Conservation (phyloP, 2,329 filamentous ascomycete genomes). For the Fusarium graminum region DNA sequence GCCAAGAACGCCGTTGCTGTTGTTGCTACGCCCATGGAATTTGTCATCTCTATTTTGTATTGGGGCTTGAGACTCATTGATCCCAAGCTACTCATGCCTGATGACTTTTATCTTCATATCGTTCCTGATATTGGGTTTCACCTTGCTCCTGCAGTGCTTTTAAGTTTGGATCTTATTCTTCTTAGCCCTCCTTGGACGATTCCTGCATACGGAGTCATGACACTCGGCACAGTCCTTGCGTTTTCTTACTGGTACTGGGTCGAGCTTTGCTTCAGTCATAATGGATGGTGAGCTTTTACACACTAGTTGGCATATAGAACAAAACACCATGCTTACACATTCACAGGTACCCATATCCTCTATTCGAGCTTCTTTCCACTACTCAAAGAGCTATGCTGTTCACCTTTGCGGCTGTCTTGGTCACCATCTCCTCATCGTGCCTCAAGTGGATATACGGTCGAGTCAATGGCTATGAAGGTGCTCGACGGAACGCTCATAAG, state of each 20-base stretch:
- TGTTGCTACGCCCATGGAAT: slow-evolving; percentile 76
- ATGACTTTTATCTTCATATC: slow-evolving; percentile 67
- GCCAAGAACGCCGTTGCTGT: slow-evolving; percentile 77
- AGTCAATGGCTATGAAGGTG: slow-evolving; percentile 69
- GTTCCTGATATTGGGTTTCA: slow-evolving; percentile 74
- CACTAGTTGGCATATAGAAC: neutral
- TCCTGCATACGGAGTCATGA: slow-evolving; percentile 68
- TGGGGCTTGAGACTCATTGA: slow-evolving; percentile 75
- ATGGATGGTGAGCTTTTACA: slow-evolving; percentile 67
- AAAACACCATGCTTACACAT: slow-evolving; percentile 16
- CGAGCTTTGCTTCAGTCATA: slow-evolving; percentile 76
- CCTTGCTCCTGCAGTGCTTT: slow-evolving; percentile 72
- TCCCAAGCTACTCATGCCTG: slow-evolving; percentile 64
- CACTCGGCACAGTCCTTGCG: slow-evolving; percentile 69
- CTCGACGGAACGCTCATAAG: slow-evolving; percentile 50
- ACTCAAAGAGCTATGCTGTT: slow-evolving; percentile 78
- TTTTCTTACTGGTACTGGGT: slow-evolving; percentile 83
- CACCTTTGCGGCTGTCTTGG: slow-evolving; percentile 74
- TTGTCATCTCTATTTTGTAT: slow-evolving; percentile 78
- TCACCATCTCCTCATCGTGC: slow-evolving; percentile 76
- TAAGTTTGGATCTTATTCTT: slow-evolving; percentile 74
- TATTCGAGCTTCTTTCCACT: slow-evolving; percentile 78
- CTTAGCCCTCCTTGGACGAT: slow-evolving; percentile 81
- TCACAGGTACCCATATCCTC: slow-evolving; percentile 84
- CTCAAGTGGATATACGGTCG: slow-evolving; percentile 78